These are phyloP conservation scores for Echria macrotheca DNA, from an alignment of 495 filamentous ascomycete species.

Conservation along the genomic window DNA sequence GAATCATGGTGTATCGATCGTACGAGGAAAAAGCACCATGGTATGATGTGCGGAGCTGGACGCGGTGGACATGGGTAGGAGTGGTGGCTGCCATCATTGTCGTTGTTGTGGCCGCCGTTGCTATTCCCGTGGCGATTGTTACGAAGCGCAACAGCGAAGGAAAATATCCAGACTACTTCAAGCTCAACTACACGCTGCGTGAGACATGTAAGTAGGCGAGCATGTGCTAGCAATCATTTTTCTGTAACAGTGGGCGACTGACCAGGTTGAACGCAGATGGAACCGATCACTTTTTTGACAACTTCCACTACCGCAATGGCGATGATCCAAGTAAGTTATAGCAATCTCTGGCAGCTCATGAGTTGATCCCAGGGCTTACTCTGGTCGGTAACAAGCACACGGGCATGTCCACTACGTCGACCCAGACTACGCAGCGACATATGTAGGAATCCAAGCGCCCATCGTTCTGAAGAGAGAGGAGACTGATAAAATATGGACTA, in stretches of 20 bases:
- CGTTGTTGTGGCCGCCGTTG: slow-evolving; percentile 30
- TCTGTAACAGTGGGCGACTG: background rate
- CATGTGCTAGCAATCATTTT: background rate
- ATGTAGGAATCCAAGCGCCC: slow-evolving; percentile 19
- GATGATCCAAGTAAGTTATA: slow-evolving; percentile 22
- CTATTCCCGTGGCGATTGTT: slow-evolving; percentile 41
- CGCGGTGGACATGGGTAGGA: slow-evolving; percentile 41
- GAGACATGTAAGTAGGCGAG: slow-evolving; percentile 30
- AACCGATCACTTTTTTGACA: slow-evolving; percentile 49
- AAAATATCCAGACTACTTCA: slow-evolving; percentile 35
- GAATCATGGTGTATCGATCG: background rate
- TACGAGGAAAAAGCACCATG: slow-evolving; percentile 18
- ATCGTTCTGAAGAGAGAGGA: background rate
- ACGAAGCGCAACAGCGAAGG: slow-evolving; percentile 33
- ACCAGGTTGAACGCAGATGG: slow-evolving; percentile 25
- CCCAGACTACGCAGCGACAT: slow-evolving; percentile 13
- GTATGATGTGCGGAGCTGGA: slow-evolving; percentile 53
- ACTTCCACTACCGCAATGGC: slow-evolving; percentile 42
- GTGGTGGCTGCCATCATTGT: background rate
- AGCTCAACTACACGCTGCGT: slow-evolving; percentile 30
- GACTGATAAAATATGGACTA: slow-evolving; percentile 14
- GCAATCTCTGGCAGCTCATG: background rate
- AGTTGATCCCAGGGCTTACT: background rate
- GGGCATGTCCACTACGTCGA: slow-evolving; percentile 43
- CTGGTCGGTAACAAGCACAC: slow-evolving; percentile 10